Base-by-base conservation (phyloP, 2,329 filamentous ascomycete genomes). In the Aaosphaeria arxii region DNA sequence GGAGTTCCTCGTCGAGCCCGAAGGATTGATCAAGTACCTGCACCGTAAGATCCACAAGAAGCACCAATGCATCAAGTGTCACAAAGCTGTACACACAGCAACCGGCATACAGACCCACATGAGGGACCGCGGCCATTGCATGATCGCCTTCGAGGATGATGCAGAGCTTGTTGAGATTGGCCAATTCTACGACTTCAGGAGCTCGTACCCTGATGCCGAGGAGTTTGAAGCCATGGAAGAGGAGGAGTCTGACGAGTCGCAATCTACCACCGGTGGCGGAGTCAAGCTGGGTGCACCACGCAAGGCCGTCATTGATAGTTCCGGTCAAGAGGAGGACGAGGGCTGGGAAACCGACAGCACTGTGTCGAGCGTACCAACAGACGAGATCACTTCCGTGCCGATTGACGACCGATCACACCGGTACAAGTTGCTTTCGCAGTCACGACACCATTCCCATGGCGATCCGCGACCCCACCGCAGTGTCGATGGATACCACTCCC, bases 321-420 rank as follows among this genome's bases (percentile, higher is more conserved):
- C 83, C 47, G 79, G 75, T 9, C 76, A 82, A n/a, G 82, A 80
- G 31, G 81, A 80, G n/a, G 80, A 86, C 5, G 90, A 92, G 40
- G 91, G 89, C 40, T 97, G 94, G 92, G 94, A 99, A 73, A 96
- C 91, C 0, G 94, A 97, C 67, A 91, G 87, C 55, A 91, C 88
- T n/a, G 62, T 77, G 1, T 96, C 91, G 1, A 95, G 90, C 7
- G 79, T 95, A 33, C 89, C 91, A 55, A 94, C 90, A 1, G 88
- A 88, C 46, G 90, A 96, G 58, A 83, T 95, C 39, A 87, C 85
- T 5, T 84, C 87, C 6, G 84, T 95, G 6, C 88, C 88, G 2
- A 86, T 89, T 31, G 88, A 92, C 54, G 79, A 83, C 41, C 82
- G 84, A 55, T 78, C 82, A 43, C 82, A 87, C 59, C 85, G 88